Percentiles rank a stretch among this genome's conserved stretches.
Evolutionary conservation across 202 grass and related monocot genomes (phyloP).

Genomic region (Zoysia matrella): DNA sequence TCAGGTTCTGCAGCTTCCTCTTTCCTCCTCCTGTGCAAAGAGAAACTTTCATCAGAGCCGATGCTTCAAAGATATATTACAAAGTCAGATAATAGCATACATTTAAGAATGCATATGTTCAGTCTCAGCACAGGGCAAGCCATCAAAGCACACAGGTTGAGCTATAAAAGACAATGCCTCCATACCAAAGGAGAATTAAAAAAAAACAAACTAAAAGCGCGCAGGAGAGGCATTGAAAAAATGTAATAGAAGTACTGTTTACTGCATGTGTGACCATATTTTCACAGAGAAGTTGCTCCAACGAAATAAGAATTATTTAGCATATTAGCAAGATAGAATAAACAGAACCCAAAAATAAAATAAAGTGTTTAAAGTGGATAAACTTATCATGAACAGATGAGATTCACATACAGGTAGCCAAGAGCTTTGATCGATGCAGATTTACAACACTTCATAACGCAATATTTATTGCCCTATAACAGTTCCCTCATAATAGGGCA

Average conservation of each 20-base stretch:
- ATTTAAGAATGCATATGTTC: too few relatives aligned
- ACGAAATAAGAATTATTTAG: neutral
- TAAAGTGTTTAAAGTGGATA: neutral
- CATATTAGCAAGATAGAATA: neutral
- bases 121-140: too few relatives aligned
- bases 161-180: neutral
- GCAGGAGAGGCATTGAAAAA: neutral
- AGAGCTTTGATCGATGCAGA: neutral
- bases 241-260: slow-evolving; percentile 14
- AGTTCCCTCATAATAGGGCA: neutral
- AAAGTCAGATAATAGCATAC: neutral
- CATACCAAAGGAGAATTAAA: neutral
- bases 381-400: neutral
- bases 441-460: neutral
- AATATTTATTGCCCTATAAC: neutral
- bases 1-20: slow-evolving; percentile 79
- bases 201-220: neutral
- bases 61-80: slow-evolving; percentile 14
- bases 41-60: slow-evolving; percentile 28
- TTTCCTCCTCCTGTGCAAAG: slow-evolving; percentile 76
- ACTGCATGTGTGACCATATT: neutral
- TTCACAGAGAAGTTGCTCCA: neutral
- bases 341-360: neutral
- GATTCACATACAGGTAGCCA: neutral
- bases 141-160: neutral